Conservation (phyloP, 306 rosid genomes). For the Sphenostylis stenocarpa region DNA sequence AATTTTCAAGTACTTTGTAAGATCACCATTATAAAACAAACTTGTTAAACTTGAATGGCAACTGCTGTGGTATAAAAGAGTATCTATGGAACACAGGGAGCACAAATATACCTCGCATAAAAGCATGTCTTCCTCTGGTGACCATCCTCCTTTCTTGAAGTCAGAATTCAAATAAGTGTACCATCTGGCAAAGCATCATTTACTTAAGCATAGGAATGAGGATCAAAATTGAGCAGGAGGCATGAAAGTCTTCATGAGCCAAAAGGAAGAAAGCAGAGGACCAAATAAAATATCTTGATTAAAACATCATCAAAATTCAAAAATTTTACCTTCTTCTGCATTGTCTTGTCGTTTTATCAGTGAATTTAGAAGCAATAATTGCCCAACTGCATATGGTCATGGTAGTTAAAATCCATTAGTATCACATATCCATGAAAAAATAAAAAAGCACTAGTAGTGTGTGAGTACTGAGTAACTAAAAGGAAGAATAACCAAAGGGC, state of each 20-base stretch:
- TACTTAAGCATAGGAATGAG: slow-evolving; percentile 33
- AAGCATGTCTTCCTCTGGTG: slow-evolving; percentile 95
- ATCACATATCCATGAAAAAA: slow-evolving; percentile 7
- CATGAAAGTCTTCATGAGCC: slow-evolving; percentile 10
- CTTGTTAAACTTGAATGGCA: slow-evolving; percentile 25
- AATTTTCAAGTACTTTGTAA: background rate
- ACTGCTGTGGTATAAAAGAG: background rate
- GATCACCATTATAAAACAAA: slow-evolving; percentile 7
- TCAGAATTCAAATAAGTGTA: slow-evolving; percentile 97
- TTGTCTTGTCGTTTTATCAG: slow-evolving; percentile 98
- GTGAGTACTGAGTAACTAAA: slow-evolving; percentile 5
- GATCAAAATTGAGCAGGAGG: slow-evolving; percentile 17
- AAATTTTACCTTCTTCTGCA: slow-evolving; percentile 87
- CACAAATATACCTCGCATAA: slow-evolving; percentile 79
- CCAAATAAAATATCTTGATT: slow-evolving; percentile 2
- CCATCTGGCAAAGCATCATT: slow-evolving; percentile 66
- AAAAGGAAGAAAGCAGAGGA: slow-evolving; percentile 4
- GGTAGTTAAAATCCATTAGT: slow-evolving; percentile 30
- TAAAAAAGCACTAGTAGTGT: background rate
- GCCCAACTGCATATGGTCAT: slow-evolving; percentile 71
- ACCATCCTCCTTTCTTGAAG: slow-evolving; percentile 99
- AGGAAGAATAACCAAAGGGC: slow-evolving; percentile 24
- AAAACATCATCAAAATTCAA: slow-evolving; percentile 37
- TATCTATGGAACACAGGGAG: background rate
- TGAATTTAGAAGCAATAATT: slow-evolving; percentile 92